These are phyloP conservation scores for Gynochthodes officinalis DNA, from an alignment of 257 asterid species.

Conservation along the genomic window DNA sequence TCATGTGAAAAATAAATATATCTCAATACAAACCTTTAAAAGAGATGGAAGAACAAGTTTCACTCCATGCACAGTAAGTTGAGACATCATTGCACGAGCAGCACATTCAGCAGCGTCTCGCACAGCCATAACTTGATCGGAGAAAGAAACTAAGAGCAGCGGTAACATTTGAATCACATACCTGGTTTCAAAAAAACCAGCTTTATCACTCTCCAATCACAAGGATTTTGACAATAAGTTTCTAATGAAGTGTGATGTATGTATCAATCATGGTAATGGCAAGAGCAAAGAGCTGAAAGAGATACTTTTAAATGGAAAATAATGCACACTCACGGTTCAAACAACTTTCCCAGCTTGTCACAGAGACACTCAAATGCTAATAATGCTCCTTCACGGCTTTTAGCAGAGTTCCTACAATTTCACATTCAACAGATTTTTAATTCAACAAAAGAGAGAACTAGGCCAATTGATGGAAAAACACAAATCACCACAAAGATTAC, in stretches of 20 bases:
- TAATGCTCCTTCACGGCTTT: slow-evolving; percentile 92
- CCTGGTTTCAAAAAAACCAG: slow-evolving; percentile 32
- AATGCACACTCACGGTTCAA: slow-evolving; percentile 82
- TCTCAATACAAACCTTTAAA: slow-evolving; percentile 53
- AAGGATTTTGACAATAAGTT: not conserved
- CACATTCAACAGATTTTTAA: slow-evolving; percentile 11
- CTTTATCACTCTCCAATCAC: not conserved
- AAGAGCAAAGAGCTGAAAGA: not conserved
- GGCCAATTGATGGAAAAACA: not conserved
- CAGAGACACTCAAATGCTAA: slow-evolving; percentile 94
- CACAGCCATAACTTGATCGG: slow-evolving; percentile 96
- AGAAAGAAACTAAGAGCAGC: slow-evolving; percentile 80
- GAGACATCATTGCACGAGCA: slow-evolving; percentile 99
- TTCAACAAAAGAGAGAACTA: not conserved
- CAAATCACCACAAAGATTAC: not conserved
- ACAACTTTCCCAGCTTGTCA: slow-evolving; percentile 89
- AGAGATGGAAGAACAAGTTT: slow-evolving; percentile 98
- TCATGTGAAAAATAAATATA: slow-evolving; percentile 11
- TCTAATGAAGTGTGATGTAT: not conserved
- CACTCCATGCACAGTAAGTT: slow-evolving; percentile 95
- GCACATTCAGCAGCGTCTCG: slow-evolving; percentile 99
- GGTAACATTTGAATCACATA: slow-evolving; percentile 94
- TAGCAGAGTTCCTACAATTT: slow-evolving; percentile 76
- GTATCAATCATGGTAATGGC: not conserved
- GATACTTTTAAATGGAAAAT: not conserved